These are phyloP conservation scores for Abortiporus biennis DNA, from an alignment of 1,284 basidiomycete genomes.

Conservation along the genomic window DNA sequence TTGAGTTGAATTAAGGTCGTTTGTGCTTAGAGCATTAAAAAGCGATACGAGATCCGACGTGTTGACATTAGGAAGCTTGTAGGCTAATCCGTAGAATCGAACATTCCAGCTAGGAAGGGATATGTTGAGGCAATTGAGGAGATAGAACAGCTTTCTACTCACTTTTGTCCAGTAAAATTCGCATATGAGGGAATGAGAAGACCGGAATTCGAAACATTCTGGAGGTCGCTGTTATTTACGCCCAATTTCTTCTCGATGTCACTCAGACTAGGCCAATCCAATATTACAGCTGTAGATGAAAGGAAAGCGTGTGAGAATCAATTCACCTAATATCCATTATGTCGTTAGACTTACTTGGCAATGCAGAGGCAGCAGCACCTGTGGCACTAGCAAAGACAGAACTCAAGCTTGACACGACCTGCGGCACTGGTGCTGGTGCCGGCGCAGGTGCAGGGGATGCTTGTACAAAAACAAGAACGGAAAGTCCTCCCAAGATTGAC, in stretches of 20 bases:
- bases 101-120: slow-evolving; percentile 18
- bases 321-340: too few species aligned
- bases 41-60: slow-evolving; percentile 19
- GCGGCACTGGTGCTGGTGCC: slow-evolving; percentile 14
- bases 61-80: slow-evolving; percentile 20
- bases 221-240: slow-evolving; percentile 12
- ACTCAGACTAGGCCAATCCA: slow-evolving; percentile 19
- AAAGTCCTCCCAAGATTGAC: too few species aligned
- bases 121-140: too few species aligned
- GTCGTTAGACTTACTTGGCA: slow-evolving; percentile 17
- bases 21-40: slow-evolving; percentile 18
- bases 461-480: slow-evolving; percentile 8
- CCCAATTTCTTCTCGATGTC: slow-evolving; percentile 21
- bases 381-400: slow-evolving; percentile 18
- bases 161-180: slow-evolving; percentile 17
- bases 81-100: slow-evolving; percentile 21
- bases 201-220: slow-evolving; percentile 17
- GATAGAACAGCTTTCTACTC: too few species aligned
- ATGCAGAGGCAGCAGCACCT: slow-evolving; percentile 17
- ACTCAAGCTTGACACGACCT: slow-evolving; percentile 12
- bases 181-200: slow-evolving; percentile 21
- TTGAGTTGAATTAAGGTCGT: slow-evolving; percentile 19
- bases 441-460: slow-evolving; percentile 11
- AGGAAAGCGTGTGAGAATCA: neutral
- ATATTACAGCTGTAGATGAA: slow-evolving; percentile 15